Conservation (phyloP, 2,329 filamentous ascomycete species). For the Fusarium zealandicum region DNA sequence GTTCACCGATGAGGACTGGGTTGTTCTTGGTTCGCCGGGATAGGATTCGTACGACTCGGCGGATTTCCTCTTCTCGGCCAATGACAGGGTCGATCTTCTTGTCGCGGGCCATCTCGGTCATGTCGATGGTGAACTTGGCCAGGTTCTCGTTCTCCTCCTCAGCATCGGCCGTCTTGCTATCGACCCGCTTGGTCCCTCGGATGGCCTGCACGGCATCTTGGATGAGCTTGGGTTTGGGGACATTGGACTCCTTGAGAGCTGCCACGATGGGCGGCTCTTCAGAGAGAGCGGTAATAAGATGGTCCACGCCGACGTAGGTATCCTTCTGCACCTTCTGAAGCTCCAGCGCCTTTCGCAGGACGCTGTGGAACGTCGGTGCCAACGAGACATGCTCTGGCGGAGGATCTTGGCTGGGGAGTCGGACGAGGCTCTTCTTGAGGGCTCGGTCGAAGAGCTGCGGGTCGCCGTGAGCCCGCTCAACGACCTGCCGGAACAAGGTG, state of each 20-base stretch:
- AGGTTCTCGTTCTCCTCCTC: conserved; percentile 95
- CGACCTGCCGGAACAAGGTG: conserved; percentile 92
- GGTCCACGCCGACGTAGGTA: conserved; percentile 91
- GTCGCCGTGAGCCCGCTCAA: conserved; percentile 93
- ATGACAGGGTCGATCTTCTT: conserved; percentile 99
- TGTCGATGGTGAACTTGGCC: conserved; percentile 98
- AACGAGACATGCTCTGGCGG: conserved; percentile 88
- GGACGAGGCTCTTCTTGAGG: conserved; percentile 90
- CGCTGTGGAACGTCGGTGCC: conserved; percentile 80
- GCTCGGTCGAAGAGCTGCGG: conserved; percentile 86
- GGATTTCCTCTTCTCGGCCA: conserved; percentile 93
- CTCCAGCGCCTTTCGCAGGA: conserved; percentile 85
- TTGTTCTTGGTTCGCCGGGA: conserved; percentile 98
- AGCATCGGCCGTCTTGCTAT: conserved; percentile 93
- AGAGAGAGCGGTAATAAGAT: conserved; percentile 84
- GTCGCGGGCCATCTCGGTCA: conserved; percentile 95
- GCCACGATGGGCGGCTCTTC: conserved; percentile 80
- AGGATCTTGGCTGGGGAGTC: conserved; percentile 91
- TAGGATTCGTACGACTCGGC: conserved; percentile 88
- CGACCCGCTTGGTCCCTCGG: conserved; percentile 89
- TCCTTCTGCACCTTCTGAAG: conserved; percentile 98
- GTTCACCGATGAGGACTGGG: conserved; percentile 95
- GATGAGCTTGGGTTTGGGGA: conserved; percentile 89
- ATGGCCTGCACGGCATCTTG: conserved; percentile 92
- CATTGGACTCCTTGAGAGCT: conserved; percentile 82